Evolutionary conservation across 345 rosid genomes (phyloP).

Genomic region (Balakata baccata): DNA sequence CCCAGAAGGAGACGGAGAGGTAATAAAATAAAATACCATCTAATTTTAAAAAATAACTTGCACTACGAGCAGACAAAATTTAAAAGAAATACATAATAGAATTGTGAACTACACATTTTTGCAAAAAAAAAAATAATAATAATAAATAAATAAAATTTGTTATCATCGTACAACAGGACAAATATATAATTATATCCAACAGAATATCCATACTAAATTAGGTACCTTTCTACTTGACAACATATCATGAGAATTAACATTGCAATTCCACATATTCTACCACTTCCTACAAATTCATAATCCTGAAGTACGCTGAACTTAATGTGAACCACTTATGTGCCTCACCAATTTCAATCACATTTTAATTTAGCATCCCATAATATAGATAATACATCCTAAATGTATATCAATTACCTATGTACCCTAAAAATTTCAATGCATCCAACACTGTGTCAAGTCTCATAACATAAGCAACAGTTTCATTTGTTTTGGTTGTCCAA

Average conservation of each 20-base stretch:
- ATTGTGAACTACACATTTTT: too few species aligned
- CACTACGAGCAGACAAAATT: too few species aligned
- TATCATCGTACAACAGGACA: not conserved
- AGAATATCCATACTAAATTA: not conserved
- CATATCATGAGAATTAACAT: not conserved
- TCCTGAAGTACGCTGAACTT: not conserved
- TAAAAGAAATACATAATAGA: too few species aligned
- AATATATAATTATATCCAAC: not conserved
- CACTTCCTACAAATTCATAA: not conserved
- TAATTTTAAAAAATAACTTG: too few species aligned
- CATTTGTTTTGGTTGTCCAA: not conserved
- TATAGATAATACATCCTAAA: not conserved
- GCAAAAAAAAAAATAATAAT: too few species aligned
- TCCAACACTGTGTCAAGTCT: not conserved
- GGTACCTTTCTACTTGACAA: not conserved
- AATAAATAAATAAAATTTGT: not conserved
- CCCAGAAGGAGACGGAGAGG: too few species aligned
- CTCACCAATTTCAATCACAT: not conserved
- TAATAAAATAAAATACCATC: too few species aligned
- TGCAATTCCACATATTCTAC: not conserved
- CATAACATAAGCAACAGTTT: too few species aligned
- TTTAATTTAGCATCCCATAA: not conserved
- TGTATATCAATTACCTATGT: not conserved
- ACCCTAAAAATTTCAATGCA: not conserved
- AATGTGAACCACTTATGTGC: not conserved